Conservation (phyloP, 805 yeast genomes). For the Zygoascus bituminiphila region DNA sequence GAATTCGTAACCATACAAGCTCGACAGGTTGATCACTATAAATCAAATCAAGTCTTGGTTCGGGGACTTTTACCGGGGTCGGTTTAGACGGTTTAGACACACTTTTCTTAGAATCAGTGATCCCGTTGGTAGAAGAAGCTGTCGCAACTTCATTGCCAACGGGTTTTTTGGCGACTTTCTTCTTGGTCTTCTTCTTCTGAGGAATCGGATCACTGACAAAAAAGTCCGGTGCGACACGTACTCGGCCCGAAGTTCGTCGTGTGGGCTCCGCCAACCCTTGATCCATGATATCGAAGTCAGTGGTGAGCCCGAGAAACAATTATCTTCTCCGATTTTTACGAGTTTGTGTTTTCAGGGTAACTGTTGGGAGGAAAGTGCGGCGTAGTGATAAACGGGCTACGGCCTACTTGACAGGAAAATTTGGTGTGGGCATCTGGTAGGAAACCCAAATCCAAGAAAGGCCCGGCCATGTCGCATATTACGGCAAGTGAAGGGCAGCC, state of each 20-base stretch:
- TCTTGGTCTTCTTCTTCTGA: conserved; percentile 11
- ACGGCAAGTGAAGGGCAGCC: not conserved
- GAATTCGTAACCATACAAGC: conserved; percentile 28
- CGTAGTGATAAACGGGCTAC: no score
- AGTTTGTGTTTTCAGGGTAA: no score
- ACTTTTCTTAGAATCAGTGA: conserved; percentile 12
- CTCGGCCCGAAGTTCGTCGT: conserved; percentile 12
- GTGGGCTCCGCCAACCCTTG: not conserved
- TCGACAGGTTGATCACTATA: conserved; percentile 19
- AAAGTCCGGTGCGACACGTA: conserved; percentile 11
- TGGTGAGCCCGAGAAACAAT: no score
- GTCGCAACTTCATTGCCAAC: conserved; percentile 1
- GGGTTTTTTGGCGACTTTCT: conserved; percentile 5
- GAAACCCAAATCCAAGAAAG: not conserved
- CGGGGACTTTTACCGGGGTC: conserved; percentile 12
- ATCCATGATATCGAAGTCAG: not conserved
- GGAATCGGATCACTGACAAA: conserved; percentile 9
- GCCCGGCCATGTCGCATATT: not conserved
- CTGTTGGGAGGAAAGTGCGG: no score
- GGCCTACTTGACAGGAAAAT: no score
- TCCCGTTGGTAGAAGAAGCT: not conserved
- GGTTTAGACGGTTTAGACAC: conserved; percentile 1
- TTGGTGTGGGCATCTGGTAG: no score
- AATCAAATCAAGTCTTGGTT: conserved; percentile 25
- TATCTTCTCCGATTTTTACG: no score